Conservation (phyloP, 1,139 yeast genomes). For the Spencermartinsiella ligniputridi region DNA sequence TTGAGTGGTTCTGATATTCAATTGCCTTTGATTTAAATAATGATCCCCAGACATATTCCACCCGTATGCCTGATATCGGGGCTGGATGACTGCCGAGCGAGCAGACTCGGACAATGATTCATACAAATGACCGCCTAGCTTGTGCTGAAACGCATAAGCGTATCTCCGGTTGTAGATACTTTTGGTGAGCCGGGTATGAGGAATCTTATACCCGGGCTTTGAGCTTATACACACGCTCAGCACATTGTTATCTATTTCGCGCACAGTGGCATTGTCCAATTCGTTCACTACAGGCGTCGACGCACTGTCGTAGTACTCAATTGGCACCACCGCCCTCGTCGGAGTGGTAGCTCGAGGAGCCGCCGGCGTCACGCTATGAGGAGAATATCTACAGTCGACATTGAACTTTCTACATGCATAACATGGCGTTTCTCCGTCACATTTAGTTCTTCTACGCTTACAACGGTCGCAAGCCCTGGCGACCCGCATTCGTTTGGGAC, state of each 20-base stretch:
- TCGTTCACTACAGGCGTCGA: background rate
- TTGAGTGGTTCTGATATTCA: slow-evolving; percentile 31
- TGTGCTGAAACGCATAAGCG: slow-evolving; percentile 11
- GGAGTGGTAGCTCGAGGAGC: background rate
- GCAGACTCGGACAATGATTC: slow-evolving; percentile 24
- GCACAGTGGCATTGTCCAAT: background rate
- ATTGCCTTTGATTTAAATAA: slow-evolving; percentile 41
- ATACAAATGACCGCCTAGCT: slow-evolving; percentile 11
- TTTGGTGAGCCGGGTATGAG: background rate
- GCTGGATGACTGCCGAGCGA: slow-evolving; percentile 39
- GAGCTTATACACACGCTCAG: slow-evolving; percentile 2
- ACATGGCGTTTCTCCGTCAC: slow-evolving; percentile 57
- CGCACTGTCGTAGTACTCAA: background rate
- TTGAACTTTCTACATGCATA: slow-evolving; percentile 44
- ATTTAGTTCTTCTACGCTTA: slow-evolving; percentile 55
- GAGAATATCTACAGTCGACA: slow-evolving; percentile 38
- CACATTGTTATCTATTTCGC: background rate
- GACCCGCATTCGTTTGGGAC: slow-evolving; percentile 31
- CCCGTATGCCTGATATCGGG: slow-evolving; percentile 56
- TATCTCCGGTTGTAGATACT: slow-evolving; percentile 9
- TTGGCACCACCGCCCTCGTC: background rate
- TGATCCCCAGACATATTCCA: slow-evolving; percentile 62
- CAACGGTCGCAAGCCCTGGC: slow-evolving; percentile 59
- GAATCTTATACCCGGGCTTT: background rate
- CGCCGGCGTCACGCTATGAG: background rate